Conservation (phyloP, 2,329 filamentous ascomycete genomes). For the Fusarium brachygibbosum region DNA sequence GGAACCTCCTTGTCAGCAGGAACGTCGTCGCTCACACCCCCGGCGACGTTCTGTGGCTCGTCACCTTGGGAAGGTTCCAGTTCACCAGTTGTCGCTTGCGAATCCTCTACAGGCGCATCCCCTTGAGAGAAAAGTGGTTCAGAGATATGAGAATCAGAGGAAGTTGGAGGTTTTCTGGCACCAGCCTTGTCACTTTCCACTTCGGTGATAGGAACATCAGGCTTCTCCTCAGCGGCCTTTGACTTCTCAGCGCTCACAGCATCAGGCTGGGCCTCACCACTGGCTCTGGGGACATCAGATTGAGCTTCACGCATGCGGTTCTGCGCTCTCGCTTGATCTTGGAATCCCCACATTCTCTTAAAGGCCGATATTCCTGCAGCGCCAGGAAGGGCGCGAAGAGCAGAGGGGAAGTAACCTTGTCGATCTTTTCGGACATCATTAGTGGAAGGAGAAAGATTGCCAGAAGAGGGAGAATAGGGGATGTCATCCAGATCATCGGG, state of each 20-base stretch:
- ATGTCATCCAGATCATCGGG: slow-evolving; percentile 26
- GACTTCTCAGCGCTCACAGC: slow-evolving; percentile 12
- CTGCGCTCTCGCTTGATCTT: slow-evolving; percentile 19
- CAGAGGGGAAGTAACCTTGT: slow-evolving; percentile 43
- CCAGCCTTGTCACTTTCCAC: slow-evolving; percentile 1
- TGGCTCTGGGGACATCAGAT: slow-evolving; percentile 5
- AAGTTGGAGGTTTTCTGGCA: slow-evolving; percentile 6
- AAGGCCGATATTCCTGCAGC: slow-evolving; percentile 38
- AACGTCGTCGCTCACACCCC: slow-evolving; percentile 6
- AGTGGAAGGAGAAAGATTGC: slow-evolving; percentile 13
- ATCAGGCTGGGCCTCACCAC: not conserved
- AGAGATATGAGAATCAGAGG: slow-evolving; percentile 46
- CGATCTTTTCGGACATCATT: slow-evolving; percentile 24
- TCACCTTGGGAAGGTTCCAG: slow-evolving; percentile 45
- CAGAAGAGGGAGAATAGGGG: slow-evolving; percentile 17
- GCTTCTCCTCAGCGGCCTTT: slow-evolving; percentile 8
- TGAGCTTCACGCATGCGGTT: slow-evolving; percentile 11
- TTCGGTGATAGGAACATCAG: not conserved
- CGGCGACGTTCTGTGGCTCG: slow-evolving; percentile 13
- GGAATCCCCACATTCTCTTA: slow-evolving; percentile 42
- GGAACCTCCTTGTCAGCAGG: not conserved
- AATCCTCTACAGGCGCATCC: slow-evolving; percentile 45
- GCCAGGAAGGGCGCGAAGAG: slow-evolving; percentile 38
- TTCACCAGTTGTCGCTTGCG: slow-evolving; percentile 40
- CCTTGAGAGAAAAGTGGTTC: slow-evolving; percentile 53